Base-by-base conservation (phyloP, 768 basidiomycete species). In the Rubroboletus pulcherrimus region DNA sequence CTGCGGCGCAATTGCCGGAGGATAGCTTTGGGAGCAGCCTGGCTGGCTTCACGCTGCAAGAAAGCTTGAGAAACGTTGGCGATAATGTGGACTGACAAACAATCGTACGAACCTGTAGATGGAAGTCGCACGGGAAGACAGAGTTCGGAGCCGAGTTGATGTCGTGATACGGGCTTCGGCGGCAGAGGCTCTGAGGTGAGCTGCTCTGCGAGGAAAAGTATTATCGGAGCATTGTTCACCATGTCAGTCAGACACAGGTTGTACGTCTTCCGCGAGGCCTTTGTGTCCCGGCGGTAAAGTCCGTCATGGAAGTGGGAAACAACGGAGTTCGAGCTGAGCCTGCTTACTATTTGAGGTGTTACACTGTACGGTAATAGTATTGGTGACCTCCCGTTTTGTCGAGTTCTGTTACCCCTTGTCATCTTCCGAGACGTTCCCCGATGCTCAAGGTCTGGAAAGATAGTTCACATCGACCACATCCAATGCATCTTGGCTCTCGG, bases 41-140 rank as follows among this genome's bases (percentile, higher is more conserved):
- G 68, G 40, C 79, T 75, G 30, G 87, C 91, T 74, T 93, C 91
- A 43, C 90, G 82, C 70, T 81, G 76, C 24, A 93, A 70, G 63
- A 89, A 86, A 51, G 81, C 87, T 87, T 68, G 57, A 62, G 66
- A 61, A 51, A 64, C 45, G 59, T 69, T 53, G 67, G 69, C 59
- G 53, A 62, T 62, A 34, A 38, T 48, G 49, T 34, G 17, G 30
- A 34, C 53, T 21, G 56, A 43, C 54, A 50, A 53, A 31, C 14
- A 44, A 55, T 10, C 38, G 24, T 39, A 75, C 80, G 49, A 61
- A 86, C 87, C 79, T 57, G 73, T 78, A 8, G 85, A 80, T 14
- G 89, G 89, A 43, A 91, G 77, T n/a, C 88, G 79, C 49, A 78
- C 81, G 33, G 83, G 86, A 34, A 91, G 75, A 67, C 85, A 87